Evolutionary conservation across 106 monocot species (phyloP).

Genomic region (Dactylorhiza incarnata): DNA sequence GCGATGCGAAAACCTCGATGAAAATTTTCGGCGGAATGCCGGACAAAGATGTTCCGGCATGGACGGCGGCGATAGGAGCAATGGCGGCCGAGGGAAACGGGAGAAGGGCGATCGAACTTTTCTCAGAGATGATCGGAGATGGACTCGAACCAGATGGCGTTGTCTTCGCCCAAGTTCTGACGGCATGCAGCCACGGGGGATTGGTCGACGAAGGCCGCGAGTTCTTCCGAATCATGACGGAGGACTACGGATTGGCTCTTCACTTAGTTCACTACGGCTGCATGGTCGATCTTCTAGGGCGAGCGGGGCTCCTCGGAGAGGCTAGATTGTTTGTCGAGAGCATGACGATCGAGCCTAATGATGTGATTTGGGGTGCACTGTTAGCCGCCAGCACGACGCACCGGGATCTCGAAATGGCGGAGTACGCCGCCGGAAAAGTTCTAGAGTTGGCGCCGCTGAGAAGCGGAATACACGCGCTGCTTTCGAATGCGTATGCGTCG

Average conservation of each 20-base stretch:
- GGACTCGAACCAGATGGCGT: slow-evolving; percentile 38
- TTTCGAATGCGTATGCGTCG: slow-evolving; percentile 39
- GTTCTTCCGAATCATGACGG: slow-evolving; percentile 32
- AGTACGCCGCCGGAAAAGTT: slow-evolving; percentile 31
- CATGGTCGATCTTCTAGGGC: slow-evolving; percentile 63
- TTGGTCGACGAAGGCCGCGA: slow-evolving; percentile 39
- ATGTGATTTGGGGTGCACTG: slow-evolving; percentile 52
- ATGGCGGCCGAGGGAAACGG: slow-evolving; percentile 42
- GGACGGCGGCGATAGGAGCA: slow-evolving; percentile 54
- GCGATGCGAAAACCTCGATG: slow-evolving; percentile 36
- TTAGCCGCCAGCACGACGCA: slow-evolving; percentile 35
- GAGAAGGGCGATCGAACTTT: slow-evolving; percentile 29
- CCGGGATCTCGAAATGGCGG: slow-evolving; percentile 22
- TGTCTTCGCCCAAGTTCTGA: slow-evolving; percentile 40
- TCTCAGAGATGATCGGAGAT: slow-evolving; percentile 30
- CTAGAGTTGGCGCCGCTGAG: slow-evolving; percentile 23
- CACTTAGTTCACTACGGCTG: slow-evolving; percentile 62
- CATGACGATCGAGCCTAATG: slow-evolving; percentile 55
- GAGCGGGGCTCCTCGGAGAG: slow-evolving; percentile 54
- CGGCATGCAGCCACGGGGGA: slow-evolving; percentile 58
- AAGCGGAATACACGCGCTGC: slow-evolving; percentile 31
- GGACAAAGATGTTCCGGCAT: slow-evolving; percentile 37
- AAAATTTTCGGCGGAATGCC: slow-evolving; percentile 33
- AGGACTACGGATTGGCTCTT: slow-evolving; percentile 32
- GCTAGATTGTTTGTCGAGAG: slow-evolving; percentile 33